These are phyloP conservation scores for Aspergillus glaucus DNA, from an alignment of 2,329 filamentous ascomycete species.

Conservation along the genomic window DNA sequence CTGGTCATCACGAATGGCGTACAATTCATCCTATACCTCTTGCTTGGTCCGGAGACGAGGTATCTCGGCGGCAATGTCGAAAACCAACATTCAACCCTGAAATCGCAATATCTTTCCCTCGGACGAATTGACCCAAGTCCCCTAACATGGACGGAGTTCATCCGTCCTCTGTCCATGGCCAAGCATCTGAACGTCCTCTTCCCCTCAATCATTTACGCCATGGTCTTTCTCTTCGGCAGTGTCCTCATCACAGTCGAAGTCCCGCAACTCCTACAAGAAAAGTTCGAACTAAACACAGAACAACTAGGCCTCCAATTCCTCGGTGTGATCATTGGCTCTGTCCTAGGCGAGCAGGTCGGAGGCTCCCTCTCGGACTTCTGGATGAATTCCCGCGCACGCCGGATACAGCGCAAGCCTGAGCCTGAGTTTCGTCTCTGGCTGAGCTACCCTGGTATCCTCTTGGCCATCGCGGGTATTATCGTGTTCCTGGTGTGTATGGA, in stretches of 20 bases:
- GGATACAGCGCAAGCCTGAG: slow-evolving; percentile 34
- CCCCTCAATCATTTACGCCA: slow-evolving; percentile 50
- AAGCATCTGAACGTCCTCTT: slow-evolving; percentile 45
- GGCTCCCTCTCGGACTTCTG: slow-evolving; percentile 52
- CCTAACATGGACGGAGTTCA: slow-evolving; percentile 44
- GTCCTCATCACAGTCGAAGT: slow-evolving; percentile 55
- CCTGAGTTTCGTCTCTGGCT: slow-evolving; percentile 56
- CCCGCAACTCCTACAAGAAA: slow-evolving; percentile 51
- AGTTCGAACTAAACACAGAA: slow-evolving; percentile 53
- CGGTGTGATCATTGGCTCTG: slow-evolving; percentile 53
- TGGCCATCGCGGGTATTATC: slow-evolving; percentile 49
- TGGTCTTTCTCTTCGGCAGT: slow-evolving; percentile 52
- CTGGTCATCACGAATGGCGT: slow-evolving; percentile 53
- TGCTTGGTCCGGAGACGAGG: slow-evolving; percentile 51
- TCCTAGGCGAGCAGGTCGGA: slow-evolving; percentile 56
- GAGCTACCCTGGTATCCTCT: slow-evolving; percentile 48
- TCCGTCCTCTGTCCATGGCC: slow-evolving; percentile 46
- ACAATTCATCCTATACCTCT: slow-evolving; percentile 53
- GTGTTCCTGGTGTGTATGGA: slow-evolving; percentile 53
- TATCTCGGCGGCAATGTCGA: slow-evolving; percentile 35
- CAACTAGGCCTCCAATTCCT: slow-evolving; percentile 57
- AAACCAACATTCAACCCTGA: slow-evolving; percentile 22
- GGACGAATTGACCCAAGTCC: slow-evolving; percentile 50
- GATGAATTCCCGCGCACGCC: slow-evolving; percentile 43
- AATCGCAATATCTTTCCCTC: slow-evolving; percentile 42